These are phyloP conservation scores for Xerocomellus chrysenteron DNA, from an alignment of 768 basidiomycete genomes.

Conservation along the genomic window DNA sequence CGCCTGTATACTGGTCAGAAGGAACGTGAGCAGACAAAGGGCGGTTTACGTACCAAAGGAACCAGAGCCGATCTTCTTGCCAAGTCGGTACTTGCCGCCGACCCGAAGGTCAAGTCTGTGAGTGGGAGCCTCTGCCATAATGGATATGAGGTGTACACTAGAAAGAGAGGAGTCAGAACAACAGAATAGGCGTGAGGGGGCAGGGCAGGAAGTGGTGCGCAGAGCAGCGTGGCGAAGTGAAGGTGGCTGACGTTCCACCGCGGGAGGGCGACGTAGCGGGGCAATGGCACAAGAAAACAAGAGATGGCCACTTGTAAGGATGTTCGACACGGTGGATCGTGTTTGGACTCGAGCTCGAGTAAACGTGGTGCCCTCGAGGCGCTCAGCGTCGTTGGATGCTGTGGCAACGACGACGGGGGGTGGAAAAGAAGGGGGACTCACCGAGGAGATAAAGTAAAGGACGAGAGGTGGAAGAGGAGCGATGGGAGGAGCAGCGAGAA, in stretches of 20 bases:
- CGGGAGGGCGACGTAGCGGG: conserved; percentile 1
- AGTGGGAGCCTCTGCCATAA: conserved; percentile 71
- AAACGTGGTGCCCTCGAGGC: conserved; percentile 35
- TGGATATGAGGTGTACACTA: conserved; percentile 16
- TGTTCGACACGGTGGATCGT: background rate
- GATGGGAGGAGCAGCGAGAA: conserved; percentile 30
- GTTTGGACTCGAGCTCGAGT: conserved; percentile 3
- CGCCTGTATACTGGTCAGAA: conserved; percentile 53
- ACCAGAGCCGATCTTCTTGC: conserved; percentile 99
- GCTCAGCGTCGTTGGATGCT: conserved; percentile 11
- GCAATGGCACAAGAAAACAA: background rate
- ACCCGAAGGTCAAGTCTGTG: conserved; percentile 84
- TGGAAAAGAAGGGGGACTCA: conserved; percentile 17
- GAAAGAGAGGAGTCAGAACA: conserved; percentile 14
- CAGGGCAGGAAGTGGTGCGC: conserved; percentile 31
- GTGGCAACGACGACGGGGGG: conserved; percentile 5
- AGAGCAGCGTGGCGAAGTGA: conserved; percentile 20
- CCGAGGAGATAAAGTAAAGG: conserved; percentile 17
- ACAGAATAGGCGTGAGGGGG: conserved; percentile 8
- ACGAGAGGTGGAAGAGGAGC: conserved; percentile 20
- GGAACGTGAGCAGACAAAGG: background rate
- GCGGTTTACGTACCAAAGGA: conserved; percentile 76
- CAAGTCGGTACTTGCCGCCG: conserved; percentile 94
- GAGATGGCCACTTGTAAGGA: background rate
- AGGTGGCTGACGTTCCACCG: conserved; percentile 35